Base-by-base conservation (phyloP, 345 rosid species). In the Aquilaria sinensis region DNA sequence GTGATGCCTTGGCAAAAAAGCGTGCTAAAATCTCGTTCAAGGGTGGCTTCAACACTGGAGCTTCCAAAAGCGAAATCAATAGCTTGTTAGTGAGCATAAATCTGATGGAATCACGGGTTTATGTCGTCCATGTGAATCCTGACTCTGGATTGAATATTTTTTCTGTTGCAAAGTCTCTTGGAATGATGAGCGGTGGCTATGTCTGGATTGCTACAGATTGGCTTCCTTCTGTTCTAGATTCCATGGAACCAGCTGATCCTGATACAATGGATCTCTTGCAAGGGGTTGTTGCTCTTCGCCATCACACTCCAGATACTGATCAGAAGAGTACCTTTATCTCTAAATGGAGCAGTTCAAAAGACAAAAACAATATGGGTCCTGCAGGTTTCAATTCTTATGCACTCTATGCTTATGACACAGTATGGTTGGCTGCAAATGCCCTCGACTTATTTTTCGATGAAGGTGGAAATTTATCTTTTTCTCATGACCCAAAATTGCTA, bases 191-290 rank as follows among this genome's bases (percentile, higher is more conserved):
- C 60, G 52, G 60, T 47, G 87, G 92, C 57, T 90, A 90, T 75
- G 98, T 93, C 57, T 93, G 98, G 98, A 90, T 93, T 56, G 79
- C 98, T 43, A 88, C 97, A 15, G 97, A 90, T 77, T 93, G 98
- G 96, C 97, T 93, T 70, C 79, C 88, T 62, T 83, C 96, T 5
- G 58, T 78, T 66, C 71, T 93, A 64, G 97, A 93, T 78, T 81
- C 93, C 9, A 63, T 57, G 56, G 82, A 75, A 30, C 79, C 83
- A 13, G 62, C 58, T 31, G 80, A 75, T 51, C 9, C 74, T 15
- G 73, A 77, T 47, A 72, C 62, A 29, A 73, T 81, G 87, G 81
- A 78, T 68, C 77, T 85, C 72, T 78, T 93, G 67, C 97, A 88
- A 75, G 98, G 97, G 56, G 97, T 93, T 56, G 78, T 93, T 61